Base-by-base conservation (phyloP, 164 flowering plant genomes). In the Berberis vulgaris region DNA sequence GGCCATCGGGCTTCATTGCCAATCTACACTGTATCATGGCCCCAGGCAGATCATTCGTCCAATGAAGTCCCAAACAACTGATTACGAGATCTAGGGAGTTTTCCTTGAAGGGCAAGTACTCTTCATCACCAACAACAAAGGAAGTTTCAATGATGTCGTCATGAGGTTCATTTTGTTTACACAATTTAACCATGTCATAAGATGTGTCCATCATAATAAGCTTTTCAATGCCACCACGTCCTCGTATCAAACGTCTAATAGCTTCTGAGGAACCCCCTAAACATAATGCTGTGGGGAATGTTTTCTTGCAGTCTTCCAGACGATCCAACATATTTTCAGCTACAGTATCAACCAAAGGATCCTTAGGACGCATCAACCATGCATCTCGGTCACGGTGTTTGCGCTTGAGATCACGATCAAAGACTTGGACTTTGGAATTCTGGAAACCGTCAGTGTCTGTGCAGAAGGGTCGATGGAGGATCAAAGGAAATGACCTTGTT, bases 11-110 rank as follows among this genome's bases (percentile, higher is more conserved):
- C 78, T 94, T 94, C 86, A 94, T 61, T 8, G 96, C 96, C 79
- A 94, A 42, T 76, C 82, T 85, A 69, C 86, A 73, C 97, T 94
- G 96, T 71, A 90, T 93, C 98, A 93, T 93, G 57, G 96, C 96
- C 62, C 98, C 98, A 7, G 97, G 97, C 72, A 94, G 93, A 87
- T 94, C 98, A 79, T 94, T 90, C 59, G 96, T 87, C 98, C 98
- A 93, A 65, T 93, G 98, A 49, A 93, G 91, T 43, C 97, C 97
- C 86, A 94, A 83, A 76, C 96, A 83, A 76, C 98, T 90, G 67
- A 94, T 80, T 3, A 91, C 80, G 79, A 94, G 72, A 81, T 94
- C 98, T 59, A 88, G 52, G 63, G 97, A 90, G 68, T 86, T 87
- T 76, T 94, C 97, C 71, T 83, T 82, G 41, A 94, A 45, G 11